Percentiles rank a stretch among this genome's conserved stretches.
phyloP scores from a whole-genome alignment of 2,329 filamentous ascomycete genomes.

The Phyllosticta capitalensis region DNA sequence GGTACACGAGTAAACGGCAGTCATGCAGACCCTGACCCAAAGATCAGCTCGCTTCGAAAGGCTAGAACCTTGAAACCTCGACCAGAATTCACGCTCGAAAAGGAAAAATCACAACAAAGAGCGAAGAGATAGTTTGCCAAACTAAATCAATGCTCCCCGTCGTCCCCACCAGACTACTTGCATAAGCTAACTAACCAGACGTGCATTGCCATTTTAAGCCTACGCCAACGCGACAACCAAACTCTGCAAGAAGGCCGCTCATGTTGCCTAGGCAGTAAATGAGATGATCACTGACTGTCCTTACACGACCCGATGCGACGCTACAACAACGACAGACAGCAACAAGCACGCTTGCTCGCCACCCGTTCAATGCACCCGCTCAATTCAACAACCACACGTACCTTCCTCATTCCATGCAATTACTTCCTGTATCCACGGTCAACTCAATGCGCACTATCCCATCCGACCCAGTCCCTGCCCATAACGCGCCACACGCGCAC shows the following conservation, averaged over 20 bases:
- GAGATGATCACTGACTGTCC: background rate
- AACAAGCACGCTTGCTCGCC: background rate
- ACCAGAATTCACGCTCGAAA: too few relatives aligned
- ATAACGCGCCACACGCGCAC: constrained; percentile 97
- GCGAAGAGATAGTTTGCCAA: too few relatives aligned
- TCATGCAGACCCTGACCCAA: background rate
- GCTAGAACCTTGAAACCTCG: too few relatives aligned
- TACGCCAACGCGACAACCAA: background rate
- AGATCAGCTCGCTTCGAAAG: too few relatives aligned
- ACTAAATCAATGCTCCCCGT: too few relatives aligned
- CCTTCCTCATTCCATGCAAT: background rate
- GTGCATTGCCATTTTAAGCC: background rate
- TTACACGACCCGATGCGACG: background rate
- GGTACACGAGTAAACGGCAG: background rate
- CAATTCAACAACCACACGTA: background rate
- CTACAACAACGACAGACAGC: constrained; percentile 1
- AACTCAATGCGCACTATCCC: constrained; percentile 39
- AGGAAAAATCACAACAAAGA: too few relatives aligned
- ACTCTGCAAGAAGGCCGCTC: background rate
- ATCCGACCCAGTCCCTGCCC: constrained; percentile 84
- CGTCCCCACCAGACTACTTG: too few relatives aligned
- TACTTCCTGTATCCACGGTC: background rate
- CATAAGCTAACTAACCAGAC: too few relatives aligned
- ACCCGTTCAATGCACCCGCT: background rate
- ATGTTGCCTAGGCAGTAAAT: background rate